A percentile compares a stretch with the other conserved stretches of the same genome.
phyloP scores from a whole-genome alignment of 2,329 filamentous ascomycete species.

The Trichoderma sp. region DNA sequence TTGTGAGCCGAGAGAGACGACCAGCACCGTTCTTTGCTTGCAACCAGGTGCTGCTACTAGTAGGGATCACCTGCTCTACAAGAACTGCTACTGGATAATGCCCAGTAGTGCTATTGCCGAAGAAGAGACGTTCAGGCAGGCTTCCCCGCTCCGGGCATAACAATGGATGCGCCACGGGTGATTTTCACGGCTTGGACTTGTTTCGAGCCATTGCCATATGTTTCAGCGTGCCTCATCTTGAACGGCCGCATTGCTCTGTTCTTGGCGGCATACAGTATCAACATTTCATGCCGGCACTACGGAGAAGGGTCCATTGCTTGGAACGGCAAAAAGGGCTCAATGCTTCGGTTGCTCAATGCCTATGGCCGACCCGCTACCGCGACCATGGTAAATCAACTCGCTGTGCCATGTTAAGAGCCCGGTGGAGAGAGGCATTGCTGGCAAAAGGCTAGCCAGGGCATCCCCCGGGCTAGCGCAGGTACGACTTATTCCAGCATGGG shows the following conservation, averaged over 20 bases:
- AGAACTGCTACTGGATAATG: too few species aligned
- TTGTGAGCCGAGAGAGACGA: background rate
- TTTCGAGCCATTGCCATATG: background rate
- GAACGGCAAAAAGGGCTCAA: conserved; percentile 13
- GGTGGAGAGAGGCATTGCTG: conserved; percentile 13
- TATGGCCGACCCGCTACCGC: conserved; percentile 22
- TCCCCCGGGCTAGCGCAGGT: conserved; percentile 28
- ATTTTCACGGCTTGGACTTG: background rate
- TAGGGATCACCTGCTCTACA: too few species aligned
- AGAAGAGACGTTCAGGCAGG: background rate
- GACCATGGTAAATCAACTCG: conserved; percentile 19
- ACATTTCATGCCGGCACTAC: conserved; percentile 2
- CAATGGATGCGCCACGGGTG: background rate
- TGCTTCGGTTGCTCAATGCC: conserved; percentile 22
- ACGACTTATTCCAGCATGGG: conserved; percentile 21
- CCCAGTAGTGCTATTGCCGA: background rate
- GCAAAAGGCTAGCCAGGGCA: conserved; percentile 17
- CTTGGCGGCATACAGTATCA: conserved; percentile 2
- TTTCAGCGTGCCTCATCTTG: conserved; percentile 15
- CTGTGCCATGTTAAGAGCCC: conserved; percentile 13
- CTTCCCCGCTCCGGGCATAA: background rate
- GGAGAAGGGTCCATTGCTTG: background rate
- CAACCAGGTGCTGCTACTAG: background rate
- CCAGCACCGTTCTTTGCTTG: background rate
- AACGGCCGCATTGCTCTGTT: conserved; percentile 5